Base-by-base conservation (phyloP, 257 asterid genomes). In the Marsdenia floribunda region DNA sequence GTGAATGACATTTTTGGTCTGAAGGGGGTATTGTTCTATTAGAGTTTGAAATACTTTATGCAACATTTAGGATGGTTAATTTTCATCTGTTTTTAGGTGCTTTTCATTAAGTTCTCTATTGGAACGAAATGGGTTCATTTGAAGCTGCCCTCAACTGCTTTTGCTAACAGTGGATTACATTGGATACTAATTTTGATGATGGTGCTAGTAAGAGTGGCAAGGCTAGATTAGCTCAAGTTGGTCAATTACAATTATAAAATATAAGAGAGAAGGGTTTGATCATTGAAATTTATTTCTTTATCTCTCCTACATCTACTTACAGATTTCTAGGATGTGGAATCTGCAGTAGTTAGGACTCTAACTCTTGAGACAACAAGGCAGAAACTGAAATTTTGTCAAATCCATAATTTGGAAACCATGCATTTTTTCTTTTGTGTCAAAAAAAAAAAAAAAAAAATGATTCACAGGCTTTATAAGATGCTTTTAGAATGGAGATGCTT, bases 11-110 rank as follows among this genome's bases (percentile, higher is more conserved):
- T 44, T 44, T 44, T 8, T 44, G 1, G 10, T 44, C 49, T 44
- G 49, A 44, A 44, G 12, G 49, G 49, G 6, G 49, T 44, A 6
- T 40, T 57, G 19, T 65, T 58, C 53, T 64, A 59, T 68, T 73
- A 29, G 68, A 44, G 60, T 6, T 63, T 72, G 65, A 73, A 67
- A 57, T 72, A 49, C 54, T 71, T 61, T 40, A 21, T 78, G 70
- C 76, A 73, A 22, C 73, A 71, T 64, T 37, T 38, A 19, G 52
- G 50, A 9, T 19, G 11, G 46, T 66, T 19, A 18, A 49, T 7
- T 8, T 66, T 37, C 70, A 35, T 37, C 13, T 35, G 3, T 35
- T 35, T 64, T 18, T 61, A 18, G 1, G 70, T 18, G 29, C 70
- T 38, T 38, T 29, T 29, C 33, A 66, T 46, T 38, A 21, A 64